Evolutionary conservation across 768 basidiomycete species (phyloP).

Genomic region (Plicaturopsis crispa): DNA sequence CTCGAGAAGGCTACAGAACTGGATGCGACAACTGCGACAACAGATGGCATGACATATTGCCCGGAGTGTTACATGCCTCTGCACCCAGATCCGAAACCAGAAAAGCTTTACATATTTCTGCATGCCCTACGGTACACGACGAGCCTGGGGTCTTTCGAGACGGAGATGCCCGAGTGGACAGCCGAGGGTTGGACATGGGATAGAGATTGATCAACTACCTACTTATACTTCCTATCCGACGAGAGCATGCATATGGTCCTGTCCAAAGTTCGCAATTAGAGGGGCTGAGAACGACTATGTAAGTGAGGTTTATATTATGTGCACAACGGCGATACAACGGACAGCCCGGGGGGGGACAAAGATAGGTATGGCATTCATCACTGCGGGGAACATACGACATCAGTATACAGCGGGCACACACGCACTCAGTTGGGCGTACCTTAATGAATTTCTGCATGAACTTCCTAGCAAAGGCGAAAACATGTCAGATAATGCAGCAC

Average conservation of each 20-base stretch:
- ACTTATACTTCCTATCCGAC: too few relatives aligned
- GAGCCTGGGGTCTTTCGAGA: constrained; percentile 75
- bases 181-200: constrained; percentile 67
- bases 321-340: too few relatives aligned
- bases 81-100: constrained; percentile 89
- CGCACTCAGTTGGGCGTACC: too few relatives aligned
- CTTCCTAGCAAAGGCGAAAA: constrained; percentile 44
- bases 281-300: too few relatives aligned
- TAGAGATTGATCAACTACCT: too few relatives aligned
- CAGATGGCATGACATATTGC: constrained; percentile 49
- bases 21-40: constrained; percentile 30
- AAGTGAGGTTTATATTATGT: too few relatives aligned
- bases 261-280: too few relatives aligned
- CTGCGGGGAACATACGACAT: too few relatives aligned
- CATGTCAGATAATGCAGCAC: constrained; percentile 1
- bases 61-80: constrained; percentile 88
- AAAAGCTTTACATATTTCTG: constrained; percentile 90
- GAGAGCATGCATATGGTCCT: too few relatives aligned
- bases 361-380: too few relatives aligned
- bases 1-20: constrained; percentile 26
- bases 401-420: too few relatives aligned
- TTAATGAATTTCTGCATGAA: constrained; percentile 93
- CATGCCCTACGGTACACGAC: constrained; percentile 86
- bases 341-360: too few relatives aligned
- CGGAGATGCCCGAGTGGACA: constrained; percentile 89